Base-by-base conservation (phyloP, 805 yeast species). In the Cyberlindnera amylophila region DNA sequence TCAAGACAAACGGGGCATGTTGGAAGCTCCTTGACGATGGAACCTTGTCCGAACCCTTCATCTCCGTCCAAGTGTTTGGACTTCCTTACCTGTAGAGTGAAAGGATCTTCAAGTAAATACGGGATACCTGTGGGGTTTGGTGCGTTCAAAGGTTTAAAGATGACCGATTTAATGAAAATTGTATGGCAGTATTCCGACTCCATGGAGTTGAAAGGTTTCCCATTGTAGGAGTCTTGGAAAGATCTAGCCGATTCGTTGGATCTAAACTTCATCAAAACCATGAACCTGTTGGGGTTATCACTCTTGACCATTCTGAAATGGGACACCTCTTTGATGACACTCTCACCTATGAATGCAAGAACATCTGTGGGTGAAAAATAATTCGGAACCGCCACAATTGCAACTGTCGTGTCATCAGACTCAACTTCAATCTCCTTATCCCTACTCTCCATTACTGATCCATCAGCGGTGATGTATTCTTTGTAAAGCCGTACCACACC, bases 1-100 rank as follows among this genome's bases (percentile, higher is more conserved):
- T 89, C 97, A 14, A 89, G 66, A 57, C 97, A 89, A 0, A 89
- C 96, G 0, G 96, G 96, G 57, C 97, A 89, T 0, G 93, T 85
- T 0, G 97, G 96, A 24, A 89, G 68, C 59, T 89, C 96, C 7
- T 72, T 63, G 4, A 66, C 55, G 28, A 34, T 58, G 11, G 63
- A 54, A 27, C 61, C 44, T 9, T 23, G 15, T 4, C 28, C 14
- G 17, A 27, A 27, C 11, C 16, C 23, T n/a, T 19, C 13, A 6
- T 35, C 47, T 14, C 23, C 38, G 10, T 52, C 41, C 16, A 33
- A 23, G n/a, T n/a, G n/a, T 21, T 17, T 35, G 7, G 57, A 39
- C 34, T 45, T 42, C 36, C 48, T 42, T 24, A 51, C 49, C 29
- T 50, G 50, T 19, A 58, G 44, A 0, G 90, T 83, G 53, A 85